Conservation (phyloP, 352 stramenopile species). For the Phytophthora litchii region DNA sequence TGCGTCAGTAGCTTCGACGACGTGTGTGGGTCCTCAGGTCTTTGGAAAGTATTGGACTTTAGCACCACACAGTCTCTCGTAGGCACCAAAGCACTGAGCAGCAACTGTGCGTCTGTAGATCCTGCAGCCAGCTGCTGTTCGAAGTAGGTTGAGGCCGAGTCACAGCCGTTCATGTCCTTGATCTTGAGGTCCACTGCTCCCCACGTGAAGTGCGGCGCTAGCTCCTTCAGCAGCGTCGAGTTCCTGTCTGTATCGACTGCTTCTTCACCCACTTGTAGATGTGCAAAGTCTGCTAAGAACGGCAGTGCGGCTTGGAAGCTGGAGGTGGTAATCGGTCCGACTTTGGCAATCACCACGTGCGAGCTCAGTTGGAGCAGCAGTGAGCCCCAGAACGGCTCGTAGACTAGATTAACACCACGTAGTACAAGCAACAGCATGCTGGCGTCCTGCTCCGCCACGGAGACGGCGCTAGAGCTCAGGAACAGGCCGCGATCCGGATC, state of each 20-base stretch:
- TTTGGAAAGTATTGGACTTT: conserved; percentile 57
- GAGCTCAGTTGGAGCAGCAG: conserved; percentile 66
- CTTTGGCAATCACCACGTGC: conserved; percentile 53
- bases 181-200: conserved; percentile 76
- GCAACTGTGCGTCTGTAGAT: conserved; percentile 57
- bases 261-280: conserved; percentile 48
- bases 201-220: conserved; percentile 69
- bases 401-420: conserved; percentile 48
- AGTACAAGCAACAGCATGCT: conserved; percentile 59
- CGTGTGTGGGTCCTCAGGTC: conserved; percentile 49
- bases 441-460: conserved; percentile 54
- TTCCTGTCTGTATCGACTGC: conserved; percentile 39
- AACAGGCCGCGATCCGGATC: conserved; percentile 54
- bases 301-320: conserved; percentile 50
- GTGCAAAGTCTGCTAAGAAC: conserved; percentile 57
- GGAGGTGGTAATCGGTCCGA: conserved; percentile 39
- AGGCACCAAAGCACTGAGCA: conserved; percentile 46
- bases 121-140: conserved; percentile 55
- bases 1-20: conserved; percentile 65
- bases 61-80: conserved; percentile 64
- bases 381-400: conserved; percentile 67
- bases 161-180: conserved; percentile 76
- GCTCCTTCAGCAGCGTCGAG: conserved; percentile 46
- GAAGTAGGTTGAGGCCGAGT: conserved; percentile 72
- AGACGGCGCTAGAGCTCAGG: conserved; percentile 49